Evolutionary conservation across 2,329 filamentous ascomycete species (phyloP), one percentile per base, ranked within the genome.

Genomic region (Beauveria rudraprayagi): DNA sequence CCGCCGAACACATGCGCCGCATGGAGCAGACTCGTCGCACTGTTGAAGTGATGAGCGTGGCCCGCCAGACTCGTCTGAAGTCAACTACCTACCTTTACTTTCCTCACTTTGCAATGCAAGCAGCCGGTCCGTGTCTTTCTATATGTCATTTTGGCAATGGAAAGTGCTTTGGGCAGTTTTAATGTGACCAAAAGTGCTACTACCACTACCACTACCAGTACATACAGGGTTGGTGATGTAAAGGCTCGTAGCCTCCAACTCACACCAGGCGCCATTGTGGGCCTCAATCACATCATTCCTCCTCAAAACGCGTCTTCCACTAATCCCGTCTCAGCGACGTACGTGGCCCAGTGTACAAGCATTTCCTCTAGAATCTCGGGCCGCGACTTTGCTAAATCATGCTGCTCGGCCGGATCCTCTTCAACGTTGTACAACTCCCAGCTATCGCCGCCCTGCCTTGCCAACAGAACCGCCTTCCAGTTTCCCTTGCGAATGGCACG

Each of bases 321-420:
- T 11, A 66, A 59, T 0, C 67, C 68, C n/a, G 63, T 67, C 47
- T 66, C 65, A 9, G 65, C 56, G 11, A 82, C 79, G 70, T 84
- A 84, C 62, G 79, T 75, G 63, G 85, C 79, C 81, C 83, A 85
- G 22, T 80, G 72, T 65, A 78, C 76, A 6, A 84, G 68, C 67
- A 85, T 70, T 61, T 77, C 72, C 62, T 77, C 66, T 46, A 85
- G 62, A 5, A 75, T 71, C 53, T 80, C 77, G 0, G 76, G 74
- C 24, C 77, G 67, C 24, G 67, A 37, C 16, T 66, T 65, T 5
- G 65, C 62, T 54, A 72, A 43, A 61, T 75, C 71, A 10, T 66
- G 61, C 2, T 67, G 69, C 67, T 76, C 71, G 5, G 71, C 73
- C 5, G 68, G 69, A 51, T 74, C 72, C 19, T 63, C 60, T 14